phyloP scores from a whole-genome alignment of 1,139 yeast genomes.

The Zygosaccharomyces sapae region DNA sequence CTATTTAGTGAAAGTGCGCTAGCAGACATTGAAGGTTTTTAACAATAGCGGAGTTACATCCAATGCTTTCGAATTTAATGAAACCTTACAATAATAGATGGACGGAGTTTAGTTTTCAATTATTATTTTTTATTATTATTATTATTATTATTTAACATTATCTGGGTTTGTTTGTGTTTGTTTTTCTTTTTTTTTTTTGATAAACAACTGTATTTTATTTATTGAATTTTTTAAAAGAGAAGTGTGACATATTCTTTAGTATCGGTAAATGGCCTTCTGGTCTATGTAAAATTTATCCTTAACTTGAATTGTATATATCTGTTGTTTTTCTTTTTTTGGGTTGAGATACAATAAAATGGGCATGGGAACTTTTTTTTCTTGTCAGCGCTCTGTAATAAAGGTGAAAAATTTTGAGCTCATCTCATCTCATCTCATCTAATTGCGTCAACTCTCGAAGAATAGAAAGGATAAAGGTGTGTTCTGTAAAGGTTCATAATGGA shows the following conservation, averaged over 20 bases:
- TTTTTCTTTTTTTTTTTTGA: neutral
- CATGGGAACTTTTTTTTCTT: neutral
- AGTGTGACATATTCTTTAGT: too few relatives aligned
- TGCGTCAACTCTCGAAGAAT: conserved; percentile 13
- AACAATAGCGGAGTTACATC: conserved; percentile 20
- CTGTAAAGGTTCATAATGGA: conserved; percentile 28
- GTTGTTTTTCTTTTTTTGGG: too few relatives aligned
- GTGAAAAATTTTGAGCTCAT: conserved; percentile 21
- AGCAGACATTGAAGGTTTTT: conserved; percentile 61
- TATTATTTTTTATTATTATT: too few relatives aligned
- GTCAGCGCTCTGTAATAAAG: conserved; percentile 7
- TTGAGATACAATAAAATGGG: too few relatives aligned
- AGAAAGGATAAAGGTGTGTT: neutral
- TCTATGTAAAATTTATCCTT: neutral
- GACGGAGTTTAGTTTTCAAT: neutral
- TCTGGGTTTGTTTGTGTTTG: too few relatives aligned
- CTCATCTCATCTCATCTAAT: conserved; percentile 17
- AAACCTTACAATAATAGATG: conserved; percentile 19
- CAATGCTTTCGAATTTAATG: conserved; percentile 28
- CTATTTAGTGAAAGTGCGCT: conserved; percentile 68
- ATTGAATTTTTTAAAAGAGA: neutral
- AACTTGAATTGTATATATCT: too few relatives aligned
- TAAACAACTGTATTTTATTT: neutral
- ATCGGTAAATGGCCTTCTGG: neutral
- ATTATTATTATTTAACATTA: too few relatives aligned